Conservation (phyloP, 2,329 filamentous ascomycete species). For the Diaporthe citrichinensis region DNA sequence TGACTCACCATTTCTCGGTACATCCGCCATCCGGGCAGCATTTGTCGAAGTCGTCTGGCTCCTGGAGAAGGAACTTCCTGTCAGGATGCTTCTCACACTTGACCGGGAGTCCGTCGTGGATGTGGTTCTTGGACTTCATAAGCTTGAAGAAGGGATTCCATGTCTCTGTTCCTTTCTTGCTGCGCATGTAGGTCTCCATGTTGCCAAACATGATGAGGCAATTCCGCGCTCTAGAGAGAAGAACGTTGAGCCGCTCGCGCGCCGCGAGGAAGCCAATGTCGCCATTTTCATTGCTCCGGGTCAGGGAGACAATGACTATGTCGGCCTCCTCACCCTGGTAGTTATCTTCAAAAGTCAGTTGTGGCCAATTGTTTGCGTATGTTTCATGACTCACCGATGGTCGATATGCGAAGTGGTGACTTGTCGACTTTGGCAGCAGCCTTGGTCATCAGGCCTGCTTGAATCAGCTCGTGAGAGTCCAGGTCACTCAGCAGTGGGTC, state of each 20-base stretch:
- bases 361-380: background rate
- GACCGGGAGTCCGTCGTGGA: constrained; percentile 74
- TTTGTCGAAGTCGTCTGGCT: constrained; percentile 70
- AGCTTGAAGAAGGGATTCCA: constrained; percentile 72
- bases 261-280: constrained; percentile 81
- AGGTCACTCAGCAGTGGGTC: constrained; percentile 79
- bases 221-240: constrained; percentile 77
- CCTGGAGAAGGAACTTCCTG: constrained; percentile 59
- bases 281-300: constrained; percentile 72
- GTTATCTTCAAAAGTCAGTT: constrained; percentile 68
- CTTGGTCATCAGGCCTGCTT: constrained; percentile 72
- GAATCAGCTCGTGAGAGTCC: constrained; percentile 73
- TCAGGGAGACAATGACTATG: constrained; percentile 78
- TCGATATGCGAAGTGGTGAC: constrained; percentile 72
- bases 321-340: constrained; percentile 85
- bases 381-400: constrained; percentile 70
- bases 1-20: constrained; percentile 70
- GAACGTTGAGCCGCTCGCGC: constrained; percentile 77
- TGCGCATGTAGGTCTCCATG: constrained; percentile 74
- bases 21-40: constrained; percentile 81
- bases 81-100: constrained; percentile 72
- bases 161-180: constrained; percentile 67
- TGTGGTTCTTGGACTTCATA: constrained; percentile 63
- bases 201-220: constrained; percentile 80
- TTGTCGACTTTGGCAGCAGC: constrained; percentile 67